These are phyloP conservation scores for Citrus sp. DNA, from an alignment of 345 rosid species.

Conservation along the genomic window DNA sequence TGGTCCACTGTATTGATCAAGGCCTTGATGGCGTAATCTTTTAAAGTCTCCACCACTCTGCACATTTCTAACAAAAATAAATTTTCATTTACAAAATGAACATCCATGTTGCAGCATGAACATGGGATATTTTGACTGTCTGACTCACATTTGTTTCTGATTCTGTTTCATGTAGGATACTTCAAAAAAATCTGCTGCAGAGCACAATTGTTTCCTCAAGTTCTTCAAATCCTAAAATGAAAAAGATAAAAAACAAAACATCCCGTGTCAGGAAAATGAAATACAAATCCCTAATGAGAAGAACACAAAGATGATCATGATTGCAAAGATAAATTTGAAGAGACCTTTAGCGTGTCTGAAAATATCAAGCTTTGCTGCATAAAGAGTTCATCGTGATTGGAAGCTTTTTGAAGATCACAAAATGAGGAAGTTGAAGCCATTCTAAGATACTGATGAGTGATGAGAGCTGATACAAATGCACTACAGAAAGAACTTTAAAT, in stretches of 20 bases:
- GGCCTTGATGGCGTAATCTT: slow-evolving; percentile 73
- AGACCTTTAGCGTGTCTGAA: slow-evolving; percentile 69
- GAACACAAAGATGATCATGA: background rate
- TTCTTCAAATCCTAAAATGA: slow-evolving; percentile 66
- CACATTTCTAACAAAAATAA: background rate
- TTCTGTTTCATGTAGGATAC: slow-evolving; percentile 48
- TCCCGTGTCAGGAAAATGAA: background rate
- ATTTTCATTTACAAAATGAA: background rate
- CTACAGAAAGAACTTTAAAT: background rate
- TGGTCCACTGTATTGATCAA: slow-evolving; percentile 79
- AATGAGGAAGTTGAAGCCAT: slow-evolving; percentile 43
- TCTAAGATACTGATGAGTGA: background rate
- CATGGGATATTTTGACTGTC: background rate
- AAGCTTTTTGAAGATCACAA: slow-evolving; percentile 38
- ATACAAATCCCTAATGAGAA: background rate
- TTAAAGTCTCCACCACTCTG: slow-evolving; percentile 65
- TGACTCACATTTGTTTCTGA: slow-evolving; percentile 62
- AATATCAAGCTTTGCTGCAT: slow-evolving; percentile 68
- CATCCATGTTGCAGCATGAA: background rate
- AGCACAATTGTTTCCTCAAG: slow-evolving; percentile 67
- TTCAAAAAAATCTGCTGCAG: slow-evolving; percentile 89
- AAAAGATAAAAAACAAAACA: background rate
- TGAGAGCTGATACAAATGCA: background rate
- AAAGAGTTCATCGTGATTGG: slow-evolving; percentile 62
- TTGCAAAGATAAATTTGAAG: background rate